phyloP scores from a whole-genome alignment of 2,329 filamentous ascomycete genomes.

The Exophiala spinifera region DNA sequence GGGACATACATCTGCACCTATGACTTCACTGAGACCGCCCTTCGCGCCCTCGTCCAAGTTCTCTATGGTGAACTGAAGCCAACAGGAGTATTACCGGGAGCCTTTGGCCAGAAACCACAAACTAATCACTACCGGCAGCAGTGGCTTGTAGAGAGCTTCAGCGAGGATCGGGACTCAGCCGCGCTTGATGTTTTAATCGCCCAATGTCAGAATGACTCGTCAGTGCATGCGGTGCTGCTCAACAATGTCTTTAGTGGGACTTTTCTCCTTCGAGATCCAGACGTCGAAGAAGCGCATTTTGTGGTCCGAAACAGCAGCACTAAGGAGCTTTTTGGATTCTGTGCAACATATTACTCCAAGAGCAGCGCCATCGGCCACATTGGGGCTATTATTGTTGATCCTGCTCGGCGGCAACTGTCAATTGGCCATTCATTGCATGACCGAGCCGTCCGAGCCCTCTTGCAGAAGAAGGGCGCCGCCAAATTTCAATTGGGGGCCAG shows the following conservation, averaged over 20 bases:
- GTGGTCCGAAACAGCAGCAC: conserved; percentile 94
- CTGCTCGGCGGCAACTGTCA: conserved; percentile 77
- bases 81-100: conserved; percentile 60
- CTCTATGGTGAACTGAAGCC: conserved; percentile 71
- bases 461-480: conserved; percentile 69
- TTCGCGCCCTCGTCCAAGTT: conserved; percentile 78
- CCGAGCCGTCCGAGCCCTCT: conserved; percentile 71
- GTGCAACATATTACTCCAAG: conserved; percentile 78
- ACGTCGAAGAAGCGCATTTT: conserved; percentile 78
- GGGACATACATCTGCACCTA: conserved; percentile 94
- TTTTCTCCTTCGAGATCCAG: conserved; percentile 69
- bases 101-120: conserved; percentile 76
- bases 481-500: conserved; percentile 77
- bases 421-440: conserved; percentile 89
- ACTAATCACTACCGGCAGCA: conserved; percentile 77
- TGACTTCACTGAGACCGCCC: conserved; percentile 89
- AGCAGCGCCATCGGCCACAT: conserved; percentile 70
- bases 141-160: conserved; percentile 90
- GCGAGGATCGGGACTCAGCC: conserved; percentile 69
- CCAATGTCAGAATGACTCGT: conserved; percentile 62
- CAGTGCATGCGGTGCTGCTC: conserved; percentile 38
- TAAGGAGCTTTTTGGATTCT: conserved; percentile 85
- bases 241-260: conserved; percentile 67
- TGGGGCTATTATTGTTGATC: conserved; percentile 86
- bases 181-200: conserved; percentile 74